A percentile compares a stretch with the other conserved stretches of the same genome.
Evolutionary conservation across 306 rosid genomes (phyloP).

Genomic region (Datisca glomerata): DNA sequence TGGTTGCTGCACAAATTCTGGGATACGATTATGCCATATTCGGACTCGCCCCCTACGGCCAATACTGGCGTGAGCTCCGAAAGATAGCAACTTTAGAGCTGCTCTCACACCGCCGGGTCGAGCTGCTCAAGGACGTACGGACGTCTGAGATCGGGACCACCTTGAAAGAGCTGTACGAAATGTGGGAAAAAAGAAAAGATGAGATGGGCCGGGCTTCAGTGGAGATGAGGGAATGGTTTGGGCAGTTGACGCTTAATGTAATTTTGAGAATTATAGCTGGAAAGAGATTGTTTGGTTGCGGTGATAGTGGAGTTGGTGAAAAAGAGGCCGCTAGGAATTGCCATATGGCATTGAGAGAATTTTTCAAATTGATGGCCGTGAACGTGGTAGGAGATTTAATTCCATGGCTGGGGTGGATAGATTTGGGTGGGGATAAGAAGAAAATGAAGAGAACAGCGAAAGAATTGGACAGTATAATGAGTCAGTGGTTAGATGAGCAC

Average conservation of each 20-base stretch:
- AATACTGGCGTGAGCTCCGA: slow-evolving; percentile 38
- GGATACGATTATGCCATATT: slow-evolving; percentile 39
- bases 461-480: slow-evolving; percentile 35
- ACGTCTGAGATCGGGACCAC: slow-evolving; percentile 23
- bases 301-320: slow-evolving; percentile 9
- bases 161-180: slow-evolving; percentile 9
- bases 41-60: slow-evolving; percentile 31
- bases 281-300: slow-evolving; percentile 17
- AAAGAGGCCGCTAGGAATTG: slow-evolving; percentile 8
- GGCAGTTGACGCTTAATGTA: slow-evolving; percentile 30
- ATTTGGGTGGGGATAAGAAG: slow-evolving; percentile 36
- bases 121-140: slow-evolving; percentile 32
- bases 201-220: slow-evolving; percentile 1
- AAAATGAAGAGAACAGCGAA: slow-evolving; percentile 48
- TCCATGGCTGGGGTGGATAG: slow-evolving; percentile 44
- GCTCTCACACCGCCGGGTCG: slow-evolving; percentile 34
- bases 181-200: slow-evolving; percentile 6
- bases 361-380: slow-evolving; percentile 30
- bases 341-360: slow-evolving; percentile 27
- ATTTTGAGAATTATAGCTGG: slow-evolving; percentile 50
- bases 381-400: slow-evolving; percentile 35
- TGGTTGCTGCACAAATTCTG: slow-evolving; percentile 29
- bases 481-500: slow-evolving; percentile 40
- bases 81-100: slow-evolving; percentile 39
- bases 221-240: slow-evolving; percentile 28